A percentile compares a stretch with the other conserved stretches of the same genome.
phyloP scores from a whole-genome alignment of 306 rosid genomes.

The Vigna nakashimae region DNA sequence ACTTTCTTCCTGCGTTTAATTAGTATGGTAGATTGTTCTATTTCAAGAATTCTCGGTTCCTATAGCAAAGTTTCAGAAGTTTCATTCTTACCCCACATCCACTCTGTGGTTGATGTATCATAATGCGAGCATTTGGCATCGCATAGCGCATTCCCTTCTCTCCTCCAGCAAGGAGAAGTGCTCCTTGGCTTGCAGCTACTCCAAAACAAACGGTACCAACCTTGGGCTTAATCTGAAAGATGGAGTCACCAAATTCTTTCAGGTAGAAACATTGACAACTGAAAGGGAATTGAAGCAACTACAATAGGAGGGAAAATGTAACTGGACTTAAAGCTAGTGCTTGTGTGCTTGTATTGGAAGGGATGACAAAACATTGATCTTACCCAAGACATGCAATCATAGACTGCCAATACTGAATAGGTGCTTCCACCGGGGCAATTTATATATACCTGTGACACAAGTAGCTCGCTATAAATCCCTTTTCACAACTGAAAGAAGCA shows the following conservation, averaged over 20 bases:
- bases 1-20: slow-evolving; percentile 11
- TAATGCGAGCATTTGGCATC: slow-evolving; percentile 97
- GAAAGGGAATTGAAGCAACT: slow-evolving; percentile 23
- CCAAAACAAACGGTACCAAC: slow-evolving; percentile 95
- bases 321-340: not conserved
- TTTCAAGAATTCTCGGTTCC: slow-evolving; percentile 19
- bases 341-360: not conserved
- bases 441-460: slow-evolving; percentile 71
- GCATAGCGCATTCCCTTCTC: slow-evolving; percentile 98
- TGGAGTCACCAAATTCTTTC: slow-evolving; percentile 36
- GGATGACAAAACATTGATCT: slow-evolving; percentile 30
- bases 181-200: slow-evolving; percentile 98
- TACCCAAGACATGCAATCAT: slow-evolving; percentile 99
- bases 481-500: not conserved
- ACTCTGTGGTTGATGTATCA: slow-evolving; percentile 98
- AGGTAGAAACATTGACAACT: slow-evolving; percentile 21
- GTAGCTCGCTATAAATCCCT: slow-evolving; percentile 35
- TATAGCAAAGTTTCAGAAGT: slow-evolving; percentile 32
- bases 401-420: slow-evolving; percentile 88
- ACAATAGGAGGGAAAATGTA: slow-evolving; percentile 17
- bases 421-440: slow-evolving; percentile 99
- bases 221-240: slow-evolving; percentile 91
- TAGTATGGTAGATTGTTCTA: slow-evolving; percentile 17
- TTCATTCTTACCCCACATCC: slow-evolving; percentile 80
- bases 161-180: slow-evolving; percentile 98